Conservation (phyloP, 306 rosid species). For the Echinosophora koreensis region DNA sequence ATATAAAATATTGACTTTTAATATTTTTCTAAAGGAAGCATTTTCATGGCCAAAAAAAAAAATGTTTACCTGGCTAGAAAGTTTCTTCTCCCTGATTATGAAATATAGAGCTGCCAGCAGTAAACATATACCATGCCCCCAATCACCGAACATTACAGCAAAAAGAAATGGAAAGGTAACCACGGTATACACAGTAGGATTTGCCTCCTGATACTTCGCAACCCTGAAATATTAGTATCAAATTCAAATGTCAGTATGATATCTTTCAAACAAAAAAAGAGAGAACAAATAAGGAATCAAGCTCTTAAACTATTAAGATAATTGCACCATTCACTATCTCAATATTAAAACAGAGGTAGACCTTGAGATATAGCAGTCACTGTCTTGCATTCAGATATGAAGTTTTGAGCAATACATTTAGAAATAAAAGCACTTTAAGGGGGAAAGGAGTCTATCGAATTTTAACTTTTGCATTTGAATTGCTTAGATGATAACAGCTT, state of each 20-base stretch:
- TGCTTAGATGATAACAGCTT: constrained; percentile 9
- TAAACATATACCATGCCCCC: constrained; percentile 99
- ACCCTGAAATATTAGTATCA: constrained; percentile 70
- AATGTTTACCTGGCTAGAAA: constrained; percentile 80
- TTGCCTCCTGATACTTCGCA: constrained; percentile 98
- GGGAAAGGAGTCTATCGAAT: not conserved
- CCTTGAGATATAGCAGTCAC: not conserved
- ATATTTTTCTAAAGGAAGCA: constrained; percentile 21
- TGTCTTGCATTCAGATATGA: constrained; percentile 10
- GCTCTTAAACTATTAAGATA: constrained; percentile 21
- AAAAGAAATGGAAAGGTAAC: constrained; percentile 96
- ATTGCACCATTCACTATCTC: constrained; percentile 30
- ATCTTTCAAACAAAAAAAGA: constrained; percentile 28
- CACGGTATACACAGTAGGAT: constrained; percentile 89
- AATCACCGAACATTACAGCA: constrained; percentile 99
- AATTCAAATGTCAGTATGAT: constrained; percentile 22
- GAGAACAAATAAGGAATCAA: constrained; percentile 10
- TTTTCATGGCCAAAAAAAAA: constrained; percentile 34
- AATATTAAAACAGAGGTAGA: constrained; percentile 15
- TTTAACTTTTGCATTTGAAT: constrained; percentile 26
- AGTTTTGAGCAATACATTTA: not conserved
- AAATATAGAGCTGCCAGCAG: constrained; percentile 79
- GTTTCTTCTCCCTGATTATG: constrained; percentile 77
- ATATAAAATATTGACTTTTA: constrained; percentile 26
- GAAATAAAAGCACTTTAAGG: constrained; percentile 18